Base-by-base conservation (phyloP, 345 rosid genomes). In the Hirschfeldia incana region DNA sequence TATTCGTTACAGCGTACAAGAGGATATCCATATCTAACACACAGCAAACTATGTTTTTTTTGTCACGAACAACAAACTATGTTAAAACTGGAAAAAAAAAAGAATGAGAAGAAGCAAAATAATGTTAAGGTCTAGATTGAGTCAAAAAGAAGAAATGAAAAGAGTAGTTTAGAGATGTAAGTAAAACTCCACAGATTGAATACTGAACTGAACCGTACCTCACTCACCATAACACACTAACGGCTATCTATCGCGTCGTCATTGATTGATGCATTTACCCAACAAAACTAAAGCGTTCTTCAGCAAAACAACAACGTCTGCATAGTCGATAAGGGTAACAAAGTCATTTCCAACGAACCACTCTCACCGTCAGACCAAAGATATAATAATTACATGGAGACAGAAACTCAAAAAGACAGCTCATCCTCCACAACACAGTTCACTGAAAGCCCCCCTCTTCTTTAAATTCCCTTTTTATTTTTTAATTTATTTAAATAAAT, bases 171-270 rank as follows among this genome's bases (percentile, higher is more conserved):
- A 21, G 21, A 66, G 37, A 64, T 36, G 32, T n/a, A 15, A 36
- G 0, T 6, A 7, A 7, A 37, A 37, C 42, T 37, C 42, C 74
- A 60, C 21, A 69, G 37, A 76, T 61, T 39, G 27, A 8, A 26
- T 4, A 58, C 32, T 21, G 32, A 6, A 58, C 63, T 42, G n/a
- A 27, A 34, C 70, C 80, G 69, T 69, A 69, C 80, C 74, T 32
- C 26, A 69, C 74, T 32, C 26, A 69, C 39, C 46, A 33, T 1
- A 26, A 3, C 55, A 44, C n/a, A 29, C 16, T 21, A 77, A 70
- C 70, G 69, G 75, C 69, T 58, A 58, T 58, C 63, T 58, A 58
- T 58, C 63, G 29, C 29, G 62, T 57, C 62, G 62, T 57, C 30
- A 58, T 58, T 58, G 57, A 49, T 13, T 49, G 57, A 49, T n/a